Base-by-base conservation (phyloP, 352 stramenopile species). In the Halophytophthora polymorphica region DNA sequence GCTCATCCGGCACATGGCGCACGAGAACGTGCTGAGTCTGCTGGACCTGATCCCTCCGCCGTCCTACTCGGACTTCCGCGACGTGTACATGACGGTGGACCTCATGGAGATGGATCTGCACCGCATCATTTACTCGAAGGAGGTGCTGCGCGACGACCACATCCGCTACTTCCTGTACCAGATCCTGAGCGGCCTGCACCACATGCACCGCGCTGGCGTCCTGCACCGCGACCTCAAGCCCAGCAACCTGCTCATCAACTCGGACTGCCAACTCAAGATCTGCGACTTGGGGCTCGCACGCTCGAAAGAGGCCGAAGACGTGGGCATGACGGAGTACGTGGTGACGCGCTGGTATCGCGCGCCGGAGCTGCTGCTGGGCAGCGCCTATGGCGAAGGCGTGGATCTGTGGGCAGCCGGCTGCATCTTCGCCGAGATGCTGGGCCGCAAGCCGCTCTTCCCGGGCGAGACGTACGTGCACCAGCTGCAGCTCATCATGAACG, bases 211-310 rank as follows among this genome's bases (percentile, higher is more conserved):
- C 22, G 82, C 81, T 15, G 85, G 83, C 15, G 82, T 95, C 37
- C 61, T 95, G 41, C 85, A 95, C 59, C 83, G 85, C 34, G 85
- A 95, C 58, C 56, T 95, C 6, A 95, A 95, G 61, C 85, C 85
- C 0, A 93, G 83, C 52, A 95, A 95, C 35, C 42, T 95, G 58
- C 83, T 95, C 33, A 88, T 93, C 53, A 95, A 95, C 58, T 93
- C 83, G 15, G 97, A 98, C 59, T 98, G 95, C 46, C 77, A 98
- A 61, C 77, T 98, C 35, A 98, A 98, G 68, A 96, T 98, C 58
- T 98, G 95, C 69, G 95, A 98, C 58, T 88, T 98, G 38, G 95
- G 95, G 18, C 75, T 98, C 10, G 92, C 93, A 31, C 87, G 95
- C 13, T 90, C 83, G 0, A 91, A 84, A 53, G 84, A 95, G 56